Evolutionary conservation across 495 filamentous ascomycete genomes (phyloP).

Genomic region (Penicilliopsis zonata): DNA sequence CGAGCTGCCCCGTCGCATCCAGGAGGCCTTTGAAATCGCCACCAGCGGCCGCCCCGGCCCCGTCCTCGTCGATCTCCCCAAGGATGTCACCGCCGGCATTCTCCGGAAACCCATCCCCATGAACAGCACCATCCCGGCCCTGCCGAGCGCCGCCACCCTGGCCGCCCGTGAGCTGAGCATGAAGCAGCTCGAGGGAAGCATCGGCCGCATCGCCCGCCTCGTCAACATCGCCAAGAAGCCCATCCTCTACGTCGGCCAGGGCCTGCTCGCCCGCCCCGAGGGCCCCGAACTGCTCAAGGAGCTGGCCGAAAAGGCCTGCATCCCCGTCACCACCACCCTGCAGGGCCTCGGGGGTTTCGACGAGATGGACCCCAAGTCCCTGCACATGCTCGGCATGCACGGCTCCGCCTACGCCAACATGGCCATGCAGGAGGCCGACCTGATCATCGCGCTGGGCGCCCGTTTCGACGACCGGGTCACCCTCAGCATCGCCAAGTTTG

Average conservation of each 20-base stretch:
- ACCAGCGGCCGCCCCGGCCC: conserved; percentile 47
- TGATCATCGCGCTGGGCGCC: conserved; percentile 49
- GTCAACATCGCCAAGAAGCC: conserved; percentile 49
- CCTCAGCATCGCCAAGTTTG: conserved; percentile 39
- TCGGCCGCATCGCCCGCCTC: conserved; percentile 41
- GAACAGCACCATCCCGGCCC: conserved; percentile 41
- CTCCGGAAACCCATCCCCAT: conserved; percentile 41
- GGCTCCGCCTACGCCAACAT: conserved; percentile 52
- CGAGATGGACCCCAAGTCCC: conserved; percentile 42
- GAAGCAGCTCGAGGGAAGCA: conserved; percentile 34
- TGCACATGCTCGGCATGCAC: conserved; percentile 56
- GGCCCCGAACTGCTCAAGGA: conserved; percentile 42
- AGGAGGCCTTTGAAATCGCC: conserved; percentile 53
- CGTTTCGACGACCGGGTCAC: conserved; percentile 54
- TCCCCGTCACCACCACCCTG: conserved; percentile 51
- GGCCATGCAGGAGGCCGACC: conserved; percentile 53
- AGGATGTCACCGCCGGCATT: conserved; percentile 44
- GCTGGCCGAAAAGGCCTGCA: conserved; percentile 42
- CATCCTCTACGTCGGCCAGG: conserved; percentile 48
- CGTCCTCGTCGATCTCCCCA: conserved; percentile 49
- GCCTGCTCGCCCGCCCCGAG: conserved; percentile 36
- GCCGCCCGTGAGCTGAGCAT: conserved; percentile 36
- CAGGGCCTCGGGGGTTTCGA: conserved; percentile 56
- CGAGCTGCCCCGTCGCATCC: conserved; percentile 45
- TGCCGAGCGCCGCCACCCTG: conserved; percentile 40